Percentiles rank a stretch among this genome's conserved stretches.
Evolutionary conservation across 768 basidiomycete genomes (phyloP).

Genomic region (Panellus pusillus): DNA sequence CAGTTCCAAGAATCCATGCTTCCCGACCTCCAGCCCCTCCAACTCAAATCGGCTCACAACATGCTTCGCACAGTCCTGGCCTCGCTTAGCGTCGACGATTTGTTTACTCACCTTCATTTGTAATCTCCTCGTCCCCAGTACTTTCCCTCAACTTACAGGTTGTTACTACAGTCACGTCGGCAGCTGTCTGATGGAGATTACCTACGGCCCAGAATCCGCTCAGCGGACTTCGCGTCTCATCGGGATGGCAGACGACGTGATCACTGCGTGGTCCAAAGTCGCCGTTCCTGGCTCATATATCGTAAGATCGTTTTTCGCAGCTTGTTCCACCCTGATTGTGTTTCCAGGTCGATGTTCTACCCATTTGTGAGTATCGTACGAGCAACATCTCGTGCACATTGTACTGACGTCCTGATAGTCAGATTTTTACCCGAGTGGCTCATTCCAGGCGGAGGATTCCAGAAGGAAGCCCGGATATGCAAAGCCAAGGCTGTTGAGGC

Average conservation of each 20-base stretch:
- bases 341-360: constrained; percentile 29
- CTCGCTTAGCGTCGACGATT: neutral
- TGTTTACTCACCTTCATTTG: neutral
- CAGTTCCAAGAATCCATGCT: neutral
- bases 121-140: neutral
- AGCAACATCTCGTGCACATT: neutral
- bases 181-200: neutral
- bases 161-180: neutral
- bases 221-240: neutral
- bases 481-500: constrained; percentile 19
- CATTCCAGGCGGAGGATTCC: constrained; percentile 41
- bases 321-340: neutral
- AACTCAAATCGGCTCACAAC: neutral
- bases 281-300: constrained; percentile 1
- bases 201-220: neutral
- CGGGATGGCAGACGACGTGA: constrained; percentile 3
- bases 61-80: neutral
- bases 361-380: constrained; percentile 27
- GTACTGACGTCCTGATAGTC: neutral
- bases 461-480: constrained; percentile 34
- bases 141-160: neutral
- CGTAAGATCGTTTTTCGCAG: neutral
- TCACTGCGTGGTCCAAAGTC: constrained; percentile 2
- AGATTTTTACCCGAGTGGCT: constrained; percentile 39
- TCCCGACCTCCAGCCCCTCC: neutral